phyloP scores from a whole-genome alignment of 202 grass and related monocot genomes.

The Eragrostis tef region DNA sequence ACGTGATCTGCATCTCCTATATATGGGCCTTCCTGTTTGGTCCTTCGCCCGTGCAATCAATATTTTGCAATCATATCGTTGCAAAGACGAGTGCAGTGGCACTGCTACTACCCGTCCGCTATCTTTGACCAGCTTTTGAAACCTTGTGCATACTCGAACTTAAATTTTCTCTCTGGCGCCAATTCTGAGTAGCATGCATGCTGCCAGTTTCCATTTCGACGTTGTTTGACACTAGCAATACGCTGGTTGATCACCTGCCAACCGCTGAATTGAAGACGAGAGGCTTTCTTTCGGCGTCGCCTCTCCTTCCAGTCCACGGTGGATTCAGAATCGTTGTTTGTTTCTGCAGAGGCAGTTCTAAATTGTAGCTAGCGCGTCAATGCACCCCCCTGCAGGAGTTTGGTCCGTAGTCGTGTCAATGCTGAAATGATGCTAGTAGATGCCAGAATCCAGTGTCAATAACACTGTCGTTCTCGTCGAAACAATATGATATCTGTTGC shows the following conservation, averaged over 20 bases:
- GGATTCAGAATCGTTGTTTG: neutral
- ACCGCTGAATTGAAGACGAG: neutral
- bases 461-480: neutral
- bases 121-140: constrained; percentile 19
- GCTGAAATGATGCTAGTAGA: neutral
- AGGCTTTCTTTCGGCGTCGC: neutral
- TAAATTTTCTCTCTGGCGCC: neutral
- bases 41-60: constrained; percentile 33
- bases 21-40: constrained; percentile 14
- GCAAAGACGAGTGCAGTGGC: constrained; percentile 8
- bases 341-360: neutral
- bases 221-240: neutral
- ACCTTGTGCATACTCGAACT: neutral
- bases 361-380: neutral
- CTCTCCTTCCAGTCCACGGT: neutral
- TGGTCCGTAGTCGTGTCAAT: neutral
- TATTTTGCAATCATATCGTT: constrained; percentile 29
- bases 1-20: constrained; percentile 29
- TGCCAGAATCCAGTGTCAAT: neutral
- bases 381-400: neutral
- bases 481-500: neutral
- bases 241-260: neutral
- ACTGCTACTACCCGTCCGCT: neutral
- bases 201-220: neutral
- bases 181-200: neutral